Evolutionary conservation across 2,329 filamentous ascomycete species (phyloP), one percentile per base, ranked within the genome.

Genomic region (Taxawa tesnikishii): DNA sequence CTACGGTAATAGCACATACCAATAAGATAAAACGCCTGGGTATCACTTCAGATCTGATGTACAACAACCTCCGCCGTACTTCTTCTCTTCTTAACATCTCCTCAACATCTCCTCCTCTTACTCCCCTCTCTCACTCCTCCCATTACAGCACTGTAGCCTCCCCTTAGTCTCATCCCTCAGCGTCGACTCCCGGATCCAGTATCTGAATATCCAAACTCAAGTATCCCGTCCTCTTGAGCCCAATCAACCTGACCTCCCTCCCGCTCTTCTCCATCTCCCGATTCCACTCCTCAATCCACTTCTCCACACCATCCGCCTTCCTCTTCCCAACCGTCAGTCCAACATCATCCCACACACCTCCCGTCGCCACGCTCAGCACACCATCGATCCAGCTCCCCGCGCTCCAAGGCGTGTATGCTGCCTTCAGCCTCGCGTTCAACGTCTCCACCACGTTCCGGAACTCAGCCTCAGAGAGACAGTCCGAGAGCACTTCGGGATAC

Each of bases 401-500:
- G 33, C 68, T 75, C 53, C 77, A 87, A 0, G 90, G 88, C 47
- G 80, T 74, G 54, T 93, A 94, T 0, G 79, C 77, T n/a, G 69
- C 69, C 24, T 79, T 62, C 11, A 96, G 61, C 41, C 83, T 75
- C 9, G 70, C 60, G 49, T 98, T 98, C 33, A 96, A 68, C 47
- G 77, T 81, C 37, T 85, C 75, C 34, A 98, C 74, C 17, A 96
- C 62, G 8, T 68, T 67, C 3, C 90, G 75, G 50, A 98, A 98
- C 46, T 93, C 83, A 37, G 79, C 77, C 54, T 98, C 90, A 1
- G 74, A 70, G 26, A 98, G 61, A 18, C 87, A 74, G 1, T 85
- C 83, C 43, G 94, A 87, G 6, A 98, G 65, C 36, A 98, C 93
- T 52, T 98, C 90, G 0, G 90, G 90, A 48, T 98, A 98, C 3